Conservation (phyloP, 2,329 filamentous ascomycete species). For the Penicillium expansum region DNA sequence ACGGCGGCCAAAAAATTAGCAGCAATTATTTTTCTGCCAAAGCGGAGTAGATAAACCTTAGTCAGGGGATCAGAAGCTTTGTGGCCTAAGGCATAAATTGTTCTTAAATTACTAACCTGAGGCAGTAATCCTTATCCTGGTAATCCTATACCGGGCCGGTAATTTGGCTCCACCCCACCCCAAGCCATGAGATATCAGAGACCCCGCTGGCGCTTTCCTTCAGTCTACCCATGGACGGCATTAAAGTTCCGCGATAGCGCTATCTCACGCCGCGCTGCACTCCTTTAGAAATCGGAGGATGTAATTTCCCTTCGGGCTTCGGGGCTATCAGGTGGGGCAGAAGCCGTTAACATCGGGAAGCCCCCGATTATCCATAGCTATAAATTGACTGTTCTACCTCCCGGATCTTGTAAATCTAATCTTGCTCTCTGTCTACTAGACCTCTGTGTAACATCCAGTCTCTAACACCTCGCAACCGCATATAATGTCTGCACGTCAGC, state of each 20-base stretch:
- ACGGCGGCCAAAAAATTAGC: constrained; percentile 32
- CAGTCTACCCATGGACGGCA: neutral
- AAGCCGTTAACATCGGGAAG: neutral
- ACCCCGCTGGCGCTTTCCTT: neutral
- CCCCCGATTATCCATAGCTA: neutral
- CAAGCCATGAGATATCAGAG: neutral
- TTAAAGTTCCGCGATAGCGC: neutral
- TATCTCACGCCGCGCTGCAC: neutral
- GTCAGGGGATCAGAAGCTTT: constrained; percentile 9
- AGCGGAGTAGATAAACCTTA: constrained; percentile 26
- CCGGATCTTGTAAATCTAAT: neutral
- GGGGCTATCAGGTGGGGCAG: neutral
- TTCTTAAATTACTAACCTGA: constrained; percentile 4
- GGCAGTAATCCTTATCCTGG: constrained; percentile 11
- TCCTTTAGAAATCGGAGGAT: neutral
- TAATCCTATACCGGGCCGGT: constrained; percentile 8
- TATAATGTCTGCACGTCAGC: constrained; percentile 32
- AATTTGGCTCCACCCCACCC: neutral
- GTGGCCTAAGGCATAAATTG: constrained; percentile 4
- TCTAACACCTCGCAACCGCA: neutral
- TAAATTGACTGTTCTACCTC: neutral
- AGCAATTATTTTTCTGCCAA: constrained; percentile 29
- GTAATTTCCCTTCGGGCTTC: neutral
- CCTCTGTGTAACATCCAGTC: neutral
- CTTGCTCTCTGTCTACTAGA: no score